Conservation (phyloP, 2,329 filamentous ascomycete species). For the Colletotrichum costaricense region DNA sequence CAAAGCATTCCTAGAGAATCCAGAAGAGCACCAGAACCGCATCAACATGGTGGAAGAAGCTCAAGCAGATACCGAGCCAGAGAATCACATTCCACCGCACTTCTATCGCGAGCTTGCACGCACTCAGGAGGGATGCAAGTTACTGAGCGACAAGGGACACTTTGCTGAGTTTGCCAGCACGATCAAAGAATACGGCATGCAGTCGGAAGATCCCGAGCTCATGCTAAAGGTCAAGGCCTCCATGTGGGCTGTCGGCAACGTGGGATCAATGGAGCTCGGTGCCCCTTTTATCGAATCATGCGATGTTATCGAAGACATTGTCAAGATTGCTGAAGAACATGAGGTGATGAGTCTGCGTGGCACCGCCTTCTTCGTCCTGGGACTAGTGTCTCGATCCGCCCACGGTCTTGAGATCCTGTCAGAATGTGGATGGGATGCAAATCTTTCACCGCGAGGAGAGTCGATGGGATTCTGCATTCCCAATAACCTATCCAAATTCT, state of each 20-base stretch:
- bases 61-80: conserved; percentile 68
- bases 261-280: conserved; percentile 97
- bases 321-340: conserved; percentile 87
- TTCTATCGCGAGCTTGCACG: conserved; percentile 96
- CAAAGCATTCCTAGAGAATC: conserved; percentile 79
- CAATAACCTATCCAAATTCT: conserved; percentile 79
- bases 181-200: conserved; percentile 87
- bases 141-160: conserved; percentile 92
- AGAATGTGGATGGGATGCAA: conserved; percentile 93
- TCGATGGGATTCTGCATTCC: conserved; percentile 92
- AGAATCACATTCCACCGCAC: conserved; percentile 86
- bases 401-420: conserved; percentile 93
- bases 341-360: conserved; percentile 93
- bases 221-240: conserved; percentile 96
- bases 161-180: conserved; percentile 93
- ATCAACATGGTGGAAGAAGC: conserved; percentile 70
- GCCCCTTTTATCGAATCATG: conserved; percentile 92
- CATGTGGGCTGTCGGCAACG: conserved; percentile 97
- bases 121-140: conserved; percentile 89
- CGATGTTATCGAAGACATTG: conserved; percentile 88
- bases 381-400: conserved; percentile 89
- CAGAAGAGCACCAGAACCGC: conserved; percentile 67
- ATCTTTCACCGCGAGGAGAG: conserved; percentile 83
- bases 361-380: conserved; percentile 96
- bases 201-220: conserved; percentile 84